Evolutionary conservation across 495 filamentous ascomycete species (phyloP).

Genomic region (Niebla homalea): DNA sequence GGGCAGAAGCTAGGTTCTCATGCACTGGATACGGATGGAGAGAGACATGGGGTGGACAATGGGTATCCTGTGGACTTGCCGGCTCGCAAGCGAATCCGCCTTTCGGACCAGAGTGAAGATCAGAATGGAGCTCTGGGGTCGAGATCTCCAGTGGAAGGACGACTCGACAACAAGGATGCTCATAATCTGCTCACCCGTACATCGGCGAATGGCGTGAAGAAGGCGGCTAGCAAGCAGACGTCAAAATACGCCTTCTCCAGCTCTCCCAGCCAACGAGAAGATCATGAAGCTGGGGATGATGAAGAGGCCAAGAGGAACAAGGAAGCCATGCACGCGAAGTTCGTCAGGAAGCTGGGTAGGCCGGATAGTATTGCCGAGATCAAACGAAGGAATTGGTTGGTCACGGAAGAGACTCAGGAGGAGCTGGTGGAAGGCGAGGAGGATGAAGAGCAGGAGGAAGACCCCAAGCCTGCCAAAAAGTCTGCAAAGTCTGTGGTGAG

Average conservation of each 20-base stretch:
- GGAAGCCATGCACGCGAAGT: slow-evolving; percentile 65
- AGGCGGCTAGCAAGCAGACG: slow-evolving; percentile 21
- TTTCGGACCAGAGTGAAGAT: slow-evolving; percentile 4
- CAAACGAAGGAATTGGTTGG: slow-evolving; percentile 40
- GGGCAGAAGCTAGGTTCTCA: too few relatives aligned
- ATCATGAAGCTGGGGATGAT: slow-evolving; percentile 27
- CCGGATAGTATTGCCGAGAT: slow-evolving; percentile 66
- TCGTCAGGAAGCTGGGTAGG: slow-evolving; percentile 77
- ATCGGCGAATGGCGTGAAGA: slow-evolving; percentile 14
- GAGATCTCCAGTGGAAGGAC: not conserved
- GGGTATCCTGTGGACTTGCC: not conserved
- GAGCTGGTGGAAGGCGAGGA: slow-evolving; percentile 37
- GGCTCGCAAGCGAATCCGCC: slow-evolving; percentile 5
- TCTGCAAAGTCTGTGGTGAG: slow-evolving; percentile 48
- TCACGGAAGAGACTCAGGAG: slow-evolving; percentile 38
- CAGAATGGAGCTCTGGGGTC: not conserved
- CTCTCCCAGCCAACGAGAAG: slow-evolving; percentile 20
- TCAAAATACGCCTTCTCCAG: slow-evolving; percentile 38
- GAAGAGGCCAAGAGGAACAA: slow-evolving; percentile 32
- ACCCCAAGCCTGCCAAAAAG: slow-evolving; percentile 31
- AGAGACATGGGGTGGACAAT: not conserved
- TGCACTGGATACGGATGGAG: not conserved
- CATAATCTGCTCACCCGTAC: slow-evolving; percentile 2
- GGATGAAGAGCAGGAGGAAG: slow-evolving; percentile 46
- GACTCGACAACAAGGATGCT: not conserved